Base-by-base conservation (phyloP, 148 eudicot genomes). In the Heliamphora exappendiculata region DNA sequence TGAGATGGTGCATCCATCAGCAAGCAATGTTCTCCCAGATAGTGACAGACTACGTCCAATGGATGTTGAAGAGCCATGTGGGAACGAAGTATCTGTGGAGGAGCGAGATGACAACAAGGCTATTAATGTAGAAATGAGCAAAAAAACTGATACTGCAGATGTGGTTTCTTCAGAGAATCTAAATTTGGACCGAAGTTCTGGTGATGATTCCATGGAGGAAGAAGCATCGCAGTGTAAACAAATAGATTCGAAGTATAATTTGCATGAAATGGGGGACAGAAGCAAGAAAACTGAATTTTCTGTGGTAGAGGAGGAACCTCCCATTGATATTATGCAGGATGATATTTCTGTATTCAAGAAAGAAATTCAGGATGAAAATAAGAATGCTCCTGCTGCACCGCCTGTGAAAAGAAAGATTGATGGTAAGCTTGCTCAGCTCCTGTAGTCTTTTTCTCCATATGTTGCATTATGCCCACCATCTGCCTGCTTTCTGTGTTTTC, bases 151-250 rank as follows among this genome's bases (percentile, higher is more conserved):
- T 84, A 83, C 79, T 84, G 89, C 83, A 70, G 93, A 91, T 86
- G 78, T 80, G 70, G 91, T 82, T 77, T 90, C 87, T 67, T 77
- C 89, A 39, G 95, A 93, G 78, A 90, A 90, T 71, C 76, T 93
- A 82, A 90, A 84, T 77, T 83, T 93, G 82, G 97, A 93, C 82
- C 83, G 89, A 77, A 88, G 90, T 81, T 90, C 93, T 80, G 90
- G 91, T 78, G 98, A 91, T 81, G 98, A 89, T 83, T 91, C 91
- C 71, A 84, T 89, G 91, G 93, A 89, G 73, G 93, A 91, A 75
- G 92, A 91, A 81, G 83, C 83, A 33, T 63, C 82, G 76, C 95
- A 89, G 80, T 86, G 86, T 81, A 94, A 94, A 78, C 97, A 90
- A 78, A 78, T 85, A 41, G 90, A 88, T 68, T 82, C 89, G 72